Percentiles rank a stretch among this genome's conserved stretches.
Evolutionary conservation across 1,284 basidiomycete genomes (phyloP).

Genomic region (Cutaneotrichosporon cavernicola): DNA sequence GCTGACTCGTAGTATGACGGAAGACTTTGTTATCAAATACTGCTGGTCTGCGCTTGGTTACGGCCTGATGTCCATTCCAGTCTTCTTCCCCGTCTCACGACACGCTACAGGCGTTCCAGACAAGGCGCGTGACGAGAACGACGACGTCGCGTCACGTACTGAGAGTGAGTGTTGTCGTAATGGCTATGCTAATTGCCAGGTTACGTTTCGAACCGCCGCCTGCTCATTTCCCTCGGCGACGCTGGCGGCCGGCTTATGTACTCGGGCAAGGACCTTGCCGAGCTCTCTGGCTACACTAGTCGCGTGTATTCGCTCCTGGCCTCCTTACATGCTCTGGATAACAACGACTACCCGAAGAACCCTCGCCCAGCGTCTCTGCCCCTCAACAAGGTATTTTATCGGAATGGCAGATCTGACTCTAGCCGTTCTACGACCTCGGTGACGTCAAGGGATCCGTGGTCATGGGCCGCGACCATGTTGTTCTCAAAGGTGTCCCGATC

Average conservation of each 20-base stretch:
- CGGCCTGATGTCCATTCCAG: conserved; percentile 80
- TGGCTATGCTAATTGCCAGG: conserved; percentile 55
- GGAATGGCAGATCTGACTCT: conserved; percentile 30
- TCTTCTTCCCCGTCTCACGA: conserved; percentile 59
- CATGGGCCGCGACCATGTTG: conserved; percentile 55
- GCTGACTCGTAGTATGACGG: conserved; percentile 74
- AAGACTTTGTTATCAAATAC: conserved; percentile 93
- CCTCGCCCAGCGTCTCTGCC: conserved; percentile 35
- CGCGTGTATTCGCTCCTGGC: conserved; percentile 85
- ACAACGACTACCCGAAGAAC: conserved; percentile 45
- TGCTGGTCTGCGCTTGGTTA: conserved; percentile 89
- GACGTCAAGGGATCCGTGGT: conserved; percentile 54
- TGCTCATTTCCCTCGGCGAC: conserved; percentile 88
- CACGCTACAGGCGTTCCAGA: conserved; percentile 14
- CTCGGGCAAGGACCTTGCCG: conserved; percentile 70
- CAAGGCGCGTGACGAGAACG: conserved; percentile 10
- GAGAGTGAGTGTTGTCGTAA: conserved; percentile 58
- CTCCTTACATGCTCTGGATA: conserved; percentile 71
- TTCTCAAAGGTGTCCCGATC: conserved; percentile 71
- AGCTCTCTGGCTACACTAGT: conserved; percentile 87
- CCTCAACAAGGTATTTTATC: conserved; percentile 31
- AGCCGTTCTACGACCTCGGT: conserved; percentile 55
- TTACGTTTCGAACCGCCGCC: conserved; percentile 93
- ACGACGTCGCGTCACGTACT: conserved; percentile 60
- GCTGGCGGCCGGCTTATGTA: conserved; percentile 79